These are phyloP conservation scores for Parathielavia hyrcaniae DNA, from an alignment of 495 filamentous ascomycete genomes.

Conservation along the genomic window DNA sequence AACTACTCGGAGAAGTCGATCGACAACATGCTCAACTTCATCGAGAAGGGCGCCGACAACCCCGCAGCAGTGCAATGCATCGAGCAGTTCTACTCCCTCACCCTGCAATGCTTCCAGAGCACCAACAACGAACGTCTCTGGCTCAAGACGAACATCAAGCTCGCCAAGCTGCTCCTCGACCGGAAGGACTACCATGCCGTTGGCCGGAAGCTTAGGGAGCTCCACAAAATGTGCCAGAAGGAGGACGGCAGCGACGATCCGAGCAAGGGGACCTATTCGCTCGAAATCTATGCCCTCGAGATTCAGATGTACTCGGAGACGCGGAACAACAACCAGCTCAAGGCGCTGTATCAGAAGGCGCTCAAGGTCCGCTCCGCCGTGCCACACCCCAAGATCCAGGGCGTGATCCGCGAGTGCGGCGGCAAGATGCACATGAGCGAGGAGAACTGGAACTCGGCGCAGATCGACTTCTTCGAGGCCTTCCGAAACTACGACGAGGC, in stretches of 20 bases:
- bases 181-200: constrained; percentile 80
- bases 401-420: constrained; percentile 95
- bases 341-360: constrained; percentile 84
- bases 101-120: constrained; percentile 87
- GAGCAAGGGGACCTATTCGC: constrained; percentile 90
- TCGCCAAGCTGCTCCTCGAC: constrained; percentile 83
- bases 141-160: constrained; percentile 98
- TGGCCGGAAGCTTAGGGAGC: constrained; percentile 74
- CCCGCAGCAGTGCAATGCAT: constrained; percentile 71
- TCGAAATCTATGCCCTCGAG: constrained; percentile 94
- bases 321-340: constrained; percentile 94
- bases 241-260: constrained; percentile 89
- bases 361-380: constrained; percentile 89
- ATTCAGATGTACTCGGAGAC: constrained; percentile 99
- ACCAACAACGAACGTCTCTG: constrained; percentile 97
- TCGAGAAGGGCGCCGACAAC: constrained; percentile 86
- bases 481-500: constrained; percentile 99
- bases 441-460: constrained; percentile 97
- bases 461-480: constrained; percentile 96
- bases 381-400: constrained; percentile 97
- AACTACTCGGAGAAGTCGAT: constrained; percentile 99
- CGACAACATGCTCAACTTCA: constrained; percentile 98
- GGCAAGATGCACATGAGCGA: constrained; percentile 99
- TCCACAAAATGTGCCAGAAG: constrained; percentile 83
- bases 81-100: constrained; percentile 92